Evolutionary conservation across 208 protist genomes (phyloP), one percentile per base, ranked within the genome.

Genomic region (Acanthamoeba royreba): DNA sequence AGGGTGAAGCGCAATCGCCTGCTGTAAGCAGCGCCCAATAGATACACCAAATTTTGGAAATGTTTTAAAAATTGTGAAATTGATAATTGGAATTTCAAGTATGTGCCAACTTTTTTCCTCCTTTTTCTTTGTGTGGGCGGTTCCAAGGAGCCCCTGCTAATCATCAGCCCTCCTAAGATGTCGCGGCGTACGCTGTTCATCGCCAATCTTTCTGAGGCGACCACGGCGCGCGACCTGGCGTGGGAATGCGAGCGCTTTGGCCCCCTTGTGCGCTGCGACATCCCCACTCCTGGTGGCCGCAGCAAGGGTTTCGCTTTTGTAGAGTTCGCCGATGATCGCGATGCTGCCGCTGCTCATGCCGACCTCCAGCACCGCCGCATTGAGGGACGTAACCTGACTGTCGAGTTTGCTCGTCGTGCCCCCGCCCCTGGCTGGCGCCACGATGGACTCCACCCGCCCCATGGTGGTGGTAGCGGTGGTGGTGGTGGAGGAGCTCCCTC

Each of bases 221-320:
- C 55, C 52, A 90, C 52, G 22, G 83, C 83, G 15, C 47, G 83
- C 17, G 83, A 90, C 43, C 83, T 90, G 35, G 83, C 83, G 17
- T 90, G 55, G 52, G 83, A 90, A 22, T 90, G 47, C n/a, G 83
- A 90, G 83, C 83, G 83, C 52, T 90, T 47, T 28, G 83, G 83
- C 52, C 83, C 83, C 22, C 83, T 90, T 33, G 49, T 90, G 38
- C 83, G 83, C 5, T 90, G 83, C 35, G 83, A 90, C 40, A 22
- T 90, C n/a, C 83, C 83, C 28, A 69, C 83, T n/a, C 83, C 83
- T 31, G 83, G 83, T 7, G 83, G 83, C 31, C 28, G 83, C 1
- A 15, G 52, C 83, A 90, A 69, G 38, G 83, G 83, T 35, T 90
- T 72, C 31, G 83, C 83, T 4, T 90, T 90, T 9, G 55, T 90